Evolutionary conservation across 164 flowering plant genomes (phyloP), one percentile per base, ranked within the genome.

Genomic region (Magnolia sinica): DNA sequence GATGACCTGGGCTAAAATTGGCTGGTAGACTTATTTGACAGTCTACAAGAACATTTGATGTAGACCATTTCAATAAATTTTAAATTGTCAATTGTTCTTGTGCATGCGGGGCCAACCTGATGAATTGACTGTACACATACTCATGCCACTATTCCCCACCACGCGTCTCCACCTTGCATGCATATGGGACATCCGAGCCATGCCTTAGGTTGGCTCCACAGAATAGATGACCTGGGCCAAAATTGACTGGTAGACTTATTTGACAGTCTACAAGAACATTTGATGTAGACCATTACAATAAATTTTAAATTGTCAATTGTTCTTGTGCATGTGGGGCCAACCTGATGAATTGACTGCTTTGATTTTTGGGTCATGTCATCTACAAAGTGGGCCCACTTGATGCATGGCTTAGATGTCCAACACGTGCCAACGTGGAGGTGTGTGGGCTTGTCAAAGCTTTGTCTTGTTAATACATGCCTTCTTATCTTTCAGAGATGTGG

Each of bases 401-500:
- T 55, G 61, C 61, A 55, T 55, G 61, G 13, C 1, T 55, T 11
- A 2, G 61, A 8, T 55, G 61, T 55, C 61, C 18, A 55, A 55
- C 61, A 37, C 7, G 13, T 55, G 13, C 61, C 61, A 11, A 55
- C 4, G 61, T 55, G 61, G 61, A 55, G 61, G 61, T 16, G 18
- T 11, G 61, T 55, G 18, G 61, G 61, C 18, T 9, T 55, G 61
- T 55, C 61, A 7, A 37, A 37, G 45, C 45, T 37, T 37, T 37
- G 45, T 55, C 1, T 16, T 55, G 61, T 55, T 16, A 11, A 55
- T 24, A 45, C 24, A 51, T 8, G 9, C 37, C 64, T 51, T 51
- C 55, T 8, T 49, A 65, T 72, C 51, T 64, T 77, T 24, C 80
- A 88, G 91, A 86, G 68, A 67, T 77, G 74, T 87, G 88, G 91